A percentile compares a stretch with the other conserved stretches of the same genome.
Conservation (phyloP, 495 filamentous ascomycete genomes). For the Penicillium cosmopolitanum region DNA sequence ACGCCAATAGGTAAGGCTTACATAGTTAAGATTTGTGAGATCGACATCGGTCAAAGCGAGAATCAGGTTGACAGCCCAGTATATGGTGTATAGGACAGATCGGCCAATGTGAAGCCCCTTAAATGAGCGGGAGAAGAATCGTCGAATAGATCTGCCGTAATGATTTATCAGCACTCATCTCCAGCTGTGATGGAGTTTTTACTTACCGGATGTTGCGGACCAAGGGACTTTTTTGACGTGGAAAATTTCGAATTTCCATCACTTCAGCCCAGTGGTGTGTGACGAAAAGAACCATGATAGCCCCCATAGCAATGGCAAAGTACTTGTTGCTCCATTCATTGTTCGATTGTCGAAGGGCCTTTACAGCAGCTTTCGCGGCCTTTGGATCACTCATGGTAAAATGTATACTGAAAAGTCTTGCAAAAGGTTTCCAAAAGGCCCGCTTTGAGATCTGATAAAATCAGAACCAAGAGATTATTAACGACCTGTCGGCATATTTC, state of each 20-base stretch:
- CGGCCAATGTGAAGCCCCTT: constrained; percentile 37
- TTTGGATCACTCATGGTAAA: constrained; percentile 10
- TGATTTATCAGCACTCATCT: not conserved
- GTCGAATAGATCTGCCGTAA: not conserved
- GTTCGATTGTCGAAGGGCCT: constrained; percentile 14
- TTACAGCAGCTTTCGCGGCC: constrained; percentile 10
- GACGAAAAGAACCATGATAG: constrained; percentile 54
- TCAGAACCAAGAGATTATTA: not conserved
- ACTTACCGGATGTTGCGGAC: not conserved
- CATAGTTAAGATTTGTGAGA: constrained; percentile 1
- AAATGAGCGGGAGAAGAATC: not conserved
- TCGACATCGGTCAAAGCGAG: constrained; percentile 40
- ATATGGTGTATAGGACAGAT: constrained; percentile 48
- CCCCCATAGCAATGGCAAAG: constrained; percentile 49
- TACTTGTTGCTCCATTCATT: constrained; percentile 40
- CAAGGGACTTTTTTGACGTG: not conserved
- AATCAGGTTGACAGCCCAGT: constrained; percentile 51
- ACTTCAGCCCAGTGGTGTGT: constrained; percentile 50
- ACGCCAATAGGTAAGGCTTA: not conserved
- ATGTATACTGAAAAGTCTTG: not conserved
- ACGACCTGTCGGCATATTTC: not conserved
- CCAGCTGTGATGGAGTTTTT: not conserved
- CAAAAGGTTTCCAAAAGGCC: not conserved
- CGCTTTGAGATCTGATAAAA: not conserved
- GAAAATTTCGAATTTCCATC: constrained; percentile 9